Conservation (phyloP, 2,329 filamentous ascomycete genomes). For the Aspergillus carbonarius region DNA sequence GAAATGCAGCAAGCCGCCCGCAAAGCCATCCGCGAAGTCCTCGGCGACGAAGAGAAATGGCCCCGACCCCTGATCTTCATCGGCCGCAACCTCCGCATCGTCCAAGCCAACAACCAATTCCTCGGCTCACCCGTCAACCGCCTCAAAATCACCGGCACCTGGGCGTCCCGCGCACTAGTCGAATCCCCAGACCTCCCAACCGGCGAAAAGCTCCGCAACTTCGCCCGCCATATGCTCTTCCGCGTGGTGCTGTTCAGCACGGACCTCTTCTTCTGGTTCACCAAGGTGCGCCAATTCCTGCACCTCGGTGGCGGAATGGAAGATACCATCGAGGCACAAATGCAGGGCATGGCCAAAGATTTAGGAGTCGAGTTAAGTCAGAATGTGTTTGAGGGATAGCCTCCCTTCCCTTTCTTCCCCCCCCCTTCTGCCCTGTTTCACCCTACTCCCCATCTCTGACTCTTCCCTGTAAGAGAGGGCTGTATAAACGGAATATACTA, state of each 20-base stretch:
- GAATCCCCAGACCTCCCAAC: conserved; percentile 67
- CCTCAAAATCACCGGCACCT: conserved; percentile 88
- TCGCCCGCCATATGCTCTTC: conserved; percentile 79
- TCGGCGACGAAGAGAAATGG: conserved; percentile 84
- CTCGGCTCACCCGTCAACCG: conserved; percentile 85
- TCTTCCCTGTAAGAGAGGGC: no score
- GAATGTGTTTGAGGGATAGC: conserved; percentile 78
- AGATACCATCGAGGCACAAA: conserved; percentile 83
- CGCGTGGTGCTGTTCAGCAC: conserved; percentile 70
- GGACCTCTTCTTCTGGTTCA: conserved; percentile 81
- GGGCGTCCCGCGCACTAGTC: conserved; percentile 82
- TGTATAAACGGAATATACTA: no score
- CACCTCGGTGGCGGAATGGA: conserved; percentile 84
- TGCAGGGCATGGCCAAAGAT: conserved; percentile 84
- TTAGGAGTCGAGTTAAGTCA: conserved; percentile 90
- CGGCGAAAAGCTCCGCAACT: conserved; percentile 64
- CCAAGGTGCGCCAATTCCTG: conserved; percentile 72
- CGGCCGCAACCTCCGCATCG: conserved; percentile 85
- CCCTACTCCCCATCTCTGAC: no score
- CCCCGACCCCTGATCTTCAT: conserved; percentile 91
- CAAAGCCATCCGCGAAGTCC: conserved; percentile 72
- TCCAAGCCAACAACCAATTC: conserved; percentile 90
- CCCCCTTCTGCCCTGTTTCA: no score
- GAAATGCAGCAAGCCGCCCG: conserved; percentile 76
- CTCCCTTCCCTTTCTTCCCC: no score